Evolutionary conservation across 2,329 filamentous ascomycete genomes (phyloP), one percentile per base, ranked within the genome.

Genomic region (Paraphaeosphaeria sporulosa): DNA sequence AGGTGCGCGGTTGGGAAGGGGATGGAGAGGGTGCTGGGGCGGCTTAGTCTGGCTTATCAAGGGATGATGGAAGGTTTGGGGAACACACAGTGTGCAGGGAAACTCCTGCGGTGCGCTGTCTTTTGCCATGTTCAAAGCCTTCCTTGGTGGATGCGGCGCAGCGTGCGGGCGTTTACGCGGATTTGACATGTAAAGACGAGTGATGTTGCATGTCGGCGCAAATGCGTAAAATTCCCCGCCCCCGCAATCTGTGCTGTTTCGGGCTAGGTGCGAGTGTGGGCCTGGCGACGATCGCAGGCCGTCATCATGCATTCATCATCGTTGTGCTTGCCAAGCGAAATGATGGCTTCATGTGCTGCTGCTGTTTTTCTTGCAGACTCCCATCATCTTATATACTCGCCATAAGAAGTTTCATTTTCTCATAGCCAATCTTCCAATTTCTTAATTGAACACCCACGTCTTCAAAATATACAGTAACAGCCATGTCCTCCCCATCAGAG

Each of bases 1-100:
- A 97, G 88, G 63, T 92, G 90, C 38, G 88, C 77, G 43, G 89
- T 91, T 21, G 94, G 94, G 74, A 98, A 90, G 47, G 95, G 94
- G 60, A 95, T 85, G 69, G 89, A 84, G 64, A 97, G 86, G 61
- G 85, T 87, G 71, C 92, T 94, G 73, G 30, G 50, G 21, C 43
- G 38, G 19, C 49, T 58, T 32, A 55, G 57, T 57, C 30, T 32
- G 4, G 4, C 30, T 32, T 8, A 2, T 2, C 10, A 8, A 12
- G 19, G 13, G 36, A 19, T 56, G 34, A 40, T 50, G 55, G 43
- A n/a, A 23, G 58, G n/a, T n/a, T n/a, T n/a, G n/a, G 9, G 36
- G 21, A 23, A 19, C 63, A 19, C 73, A 80, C 79, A 81, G 67
- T 30, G 71, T 76, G 65, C 76, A 80, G 3, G 79, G 78, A 49